Evolutionary conservation across 2,329 filamentous ascomycete species (phyloP), one percentile per base, ranked within the genome.

Genomic region (Leptoxyphium fumago): DNA sequence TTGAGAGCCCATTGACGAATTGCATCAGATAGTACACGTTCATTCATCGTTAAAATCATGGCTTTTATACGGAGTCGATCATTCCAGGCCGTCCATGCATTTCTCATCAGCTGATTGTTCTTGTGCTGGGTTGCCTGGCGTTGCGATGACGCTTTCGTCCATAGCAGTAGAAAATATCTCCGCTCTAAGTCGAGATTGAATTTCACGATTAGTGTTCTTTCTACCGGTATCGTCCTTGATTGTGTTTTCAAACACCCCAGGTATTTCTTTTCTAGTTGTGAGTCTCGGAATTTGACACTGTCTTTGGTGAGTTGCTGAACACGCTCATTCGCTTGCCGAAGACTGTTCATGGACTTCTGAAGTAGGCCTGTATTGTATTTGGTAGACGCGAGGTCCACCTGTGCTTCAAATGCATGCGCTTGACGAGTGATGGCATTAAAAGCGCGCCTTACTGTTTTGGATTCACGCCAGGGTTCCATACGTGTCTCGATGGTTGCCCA

Each of bases 1-100:
- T 71, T 68, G 28, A 80, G 53, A n/a, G 73, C 67, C 77, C 76
- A 80, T 57, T 69, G 76, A 57, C 78, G 78, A 48, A 81, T 62
- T 6, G 65, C 60, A 52, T 80, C 70, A 28, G 73, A 60, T 38
- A 74, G 62, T 36, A 78, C 50, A 2, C 77, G 69, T 48, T 74
- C 69, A 48, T 78, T 67, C 40, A 78, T 73, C 11, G 68, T 70
- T 15, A 67, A 62, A 41, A 60, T 62, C 2, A 80, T 58, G 13
- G 69, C 68, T 50, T 70, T 65, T 48, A 67, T 70, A 14, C 77
- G 73, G 13, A 79, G 64, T 13, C 64, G 63, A 52, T 80, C 74
- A 49, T 80, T 80, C 78, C 78, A 82, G 10, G 64, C 62, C 1
- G 70, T 77, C 65, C 73, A 77, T 2, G 73, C 66, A 55, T 75